Percentiles rank a stretch among this genome's conserved stretches.
These are phyloP conservation scores for Dactylellina sp. DNA, from an alignment of 2,329 filamentous ascomycete genomes.

Conservation along the genomic window DNA sequence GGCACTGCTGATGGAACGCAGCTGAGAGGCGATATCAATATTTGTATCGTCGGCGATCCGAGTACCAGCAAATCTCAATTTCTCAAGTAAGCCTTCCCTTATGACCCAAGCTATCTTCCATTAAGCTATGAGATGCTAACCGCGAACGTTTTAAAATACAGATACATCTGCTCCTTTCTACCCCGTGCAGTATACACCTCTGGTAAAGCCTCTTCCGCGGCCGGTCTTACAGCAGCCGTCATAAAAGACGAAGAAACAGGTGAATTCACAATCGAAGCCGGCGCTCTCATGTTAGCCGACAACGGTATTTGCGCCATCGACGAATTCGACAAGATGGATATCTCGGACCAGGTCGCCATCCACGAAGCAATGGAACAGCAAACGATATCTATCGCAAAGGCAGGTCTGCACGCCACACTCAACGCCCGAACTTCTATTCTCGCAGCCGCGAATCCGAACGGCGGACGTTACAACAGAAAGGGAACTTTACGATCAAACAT, in stretches of 20 bases:
- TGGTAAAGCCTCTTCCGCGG: conserved; percentile 95
- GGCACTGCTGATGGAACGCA: conserved; percentile 93
- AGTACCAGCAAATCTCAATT: conserved; percentile 98
- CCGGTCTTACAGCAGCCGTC: conserved; percentile 95
- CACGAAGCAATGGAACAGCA: conserved; percentile 99
- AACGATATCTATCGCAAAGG: conserved; percentile 98
- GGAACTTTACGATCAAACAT: conserved; percentile 92
- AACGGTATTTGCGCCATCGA: conserved; percentile 98
- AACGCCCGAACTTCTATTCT: conserved; percentile 96
- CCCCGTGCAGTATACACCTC: conserved; percentile 97
- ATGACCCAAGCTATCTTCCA: no score
- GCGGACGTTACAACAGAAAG: conserved; percentile 97
- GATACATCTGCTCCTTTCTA: conserved; percentile 94
- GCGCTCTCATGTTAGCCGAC: conserved; percentile 95
- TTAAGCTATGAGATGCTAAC: background rate
- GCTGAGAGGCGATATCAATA: conserved; percentile 96
- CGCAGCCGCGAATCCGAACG: conserved; percentile 94
- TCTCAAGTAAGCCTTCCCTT: conserved; percentile 76
- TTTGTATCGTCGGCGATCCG: conserved; percentile 96
- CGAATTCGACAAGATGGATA: conserved; percentile 99
- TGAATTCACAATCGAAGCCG: conserved; percentile 98
- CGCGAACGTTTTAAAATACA: conserved; percentile 56
- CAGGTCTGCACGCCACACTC: conserved; percentile 95
- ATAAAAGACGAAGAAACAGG: conserved; percentile 98
- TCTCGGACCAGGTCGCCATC: conserved; percentile 95